phyloP scores from a whole-genome alignment of 2,329 filamentous ascomycete species.

The Coleophoma eucalyptorum region DNA sequence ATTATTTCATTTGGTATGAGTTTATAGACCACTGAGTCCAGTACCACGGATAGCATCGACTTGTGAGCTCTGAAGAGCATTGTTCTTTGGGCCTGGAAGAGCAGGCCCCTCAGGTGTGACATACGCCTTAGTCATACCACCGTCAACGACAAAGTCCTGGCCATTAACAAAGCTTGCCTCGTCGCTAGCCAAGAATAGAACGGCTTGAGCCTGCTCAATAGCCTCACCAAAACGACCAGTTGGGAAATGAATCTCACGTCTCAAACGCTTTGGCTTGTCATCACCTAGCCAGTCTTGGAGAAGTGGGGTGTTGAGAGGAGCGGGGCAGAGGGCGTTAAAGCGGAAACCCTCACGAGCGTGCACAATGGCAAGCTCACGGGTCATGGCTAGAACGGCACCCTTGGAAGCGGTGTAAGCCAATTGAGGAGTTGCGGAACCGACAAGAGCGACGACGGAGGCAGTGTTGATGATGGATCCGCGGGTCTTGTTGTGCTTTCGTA shows the following conservation, averaged over 20 bases:
- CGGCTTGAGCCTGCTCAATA: constrained; percentile 72
- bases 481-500: constrained; percentile 64
- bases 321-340: constrained; percentile 72
- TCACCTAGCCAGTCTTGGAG: constrained; percentile 76
- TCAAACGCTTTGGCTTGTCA: constrained; percentile 63
- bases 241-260: constrained; percentile 74
- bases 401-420: constrained; percentile 75
- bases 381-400: constrained; percentile 71
- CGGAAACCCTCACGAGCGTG: constrained; percentile 71
- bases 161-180: constrained; percentile 74
- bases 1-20: no score
- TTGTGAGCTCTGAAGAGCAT: constrained; percentile 25
- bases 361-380: constrained; percentile 69
- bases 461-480: constrained; percentile 71
- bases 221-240: constrained; percentile 73
- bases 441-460: constrained; percentile 68
- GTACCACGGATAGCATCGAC: constrained; percentile 28
- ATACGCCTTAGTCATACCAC: constrained; percentile 93
- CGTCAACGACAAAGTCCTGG: constrained; percentile 90
- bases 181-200: constrained; percentile 70
- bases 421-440: constrained; percentile 69
- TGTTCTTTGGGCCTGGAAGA: constrained; percentile 46
- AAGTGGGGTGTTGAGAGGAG: constrained; percentile 71
- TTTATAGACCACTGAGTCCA: constrained; percentile 6
- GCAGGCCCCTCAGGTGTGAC: constrained; percentile 62